phyloP scores from a whole-genome alignment of 768 basidiomycete genomes.

The Kwoniella heveanensis region DNA sequence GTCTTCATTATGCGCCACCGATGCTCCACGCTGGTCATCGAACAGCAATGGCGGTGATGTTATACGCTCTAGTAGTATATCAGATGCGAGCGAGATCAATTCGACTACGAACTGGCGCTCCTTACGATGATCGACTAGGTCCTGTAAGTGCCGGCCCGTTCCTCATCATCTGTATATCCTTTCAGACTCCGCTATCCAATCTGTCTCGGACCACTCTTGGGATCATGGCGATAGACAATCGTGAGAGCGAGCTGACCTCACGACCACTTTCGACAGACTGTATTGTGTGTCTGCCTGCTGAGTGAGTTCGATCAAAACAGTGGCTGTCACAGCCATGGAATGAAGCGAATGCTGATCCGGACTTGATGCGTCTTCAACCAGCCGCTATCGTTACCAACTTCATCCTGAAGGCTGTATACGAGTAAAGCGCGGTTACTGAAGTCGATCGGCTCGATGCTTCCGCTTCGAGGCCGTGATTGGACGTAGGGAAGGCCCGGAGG shows the following conservation, averaged over 20 bases:
- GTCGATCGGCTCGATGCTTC: no score
- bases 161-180: neutral
- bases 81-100: slow-evolving; percentile 96
- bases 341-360: neutral
- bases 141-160: slow-evolving; percentile 80
- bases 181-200: no score
- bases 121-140: slow-evolving; percentile 93
- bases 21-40: neutral
- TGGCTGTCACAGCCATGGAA: no score
- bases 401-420: slow-evolving; percentile 54
- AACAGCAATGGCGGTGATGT: slow-evolving; percentile 92
- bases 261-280: slow-evolving; percentile 35
- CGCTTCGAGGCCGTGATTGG: no score
- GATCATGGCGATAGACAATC: no score
- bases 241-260: no score
- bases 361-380: slow-evolving; percentile 3
- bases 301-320: slow-evolving; percentile 36
- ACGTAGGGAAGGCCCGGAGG: no score
- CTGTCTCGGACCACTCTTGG: no score
- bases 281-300: slow-evolving; percentile 50
- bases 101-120: slow-evolving; percentile 83
- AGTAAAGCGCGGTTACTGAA: no score
- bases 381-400: slow-evolving; percentile 55
- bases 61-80: slow-evolving; percentile 91
- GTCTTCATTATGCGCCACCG: neutral